Evolutionary conservation across 805 yeast species (phyloP).

Genomic region (Candida gorgasii): DNA sequence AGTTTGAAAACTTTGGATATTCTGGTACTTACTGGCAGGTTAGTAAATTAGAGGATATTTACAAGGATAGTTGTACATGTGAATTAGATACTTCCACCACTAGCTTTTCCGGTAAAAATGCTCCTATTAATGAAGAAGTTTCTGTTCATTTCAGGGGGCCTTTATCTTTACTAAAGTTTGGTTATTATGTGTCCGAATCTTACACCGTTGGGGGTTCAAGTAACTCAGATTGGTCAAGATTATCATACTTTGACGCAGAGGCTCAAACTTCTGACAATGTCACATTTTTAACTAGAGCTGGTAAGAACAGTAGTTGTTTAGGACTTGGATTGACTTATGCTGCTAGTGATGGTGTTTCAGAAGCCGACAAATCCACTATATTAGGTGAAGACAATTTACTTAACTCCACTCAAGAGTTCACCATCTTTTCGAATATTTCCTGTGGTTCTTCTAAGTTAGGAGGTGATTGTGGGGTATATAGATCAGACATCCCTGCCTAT

Average conservation of each 20-base stretch:
- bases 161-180: conserved; percentile 58
- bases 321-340: conserved; percentile 71
- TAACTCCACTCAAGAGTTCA: conserved; percentile 58
- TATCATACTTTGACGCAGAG: conserved; percentile 57
- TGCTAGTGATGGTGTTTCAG: conserved; percentile 52
- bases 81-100: conserved; percentile 36
- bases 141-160: conserved; percentile 85
- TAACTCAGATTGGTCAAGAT: conserved; percentile 56
- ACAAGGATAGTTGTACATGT: conserved; percentile 46
- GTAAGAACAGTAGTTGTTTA: conserved; percentile 59
- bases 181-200: conserved; percentile 52
- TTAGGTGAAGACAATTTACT: conserved; percentile 51
- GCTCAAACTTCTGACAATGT: conserved; percentile 57
- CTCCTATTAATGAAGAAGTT: conserved; percentile 68
- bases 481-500: conserved; percentile 71
- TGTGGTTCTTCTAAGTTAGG: conserved; percentile 56
- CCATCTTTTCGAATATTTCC: conserved; percentile 56
- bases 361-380: conserved; percentile 48
- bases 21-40: conserved; percentile 55
- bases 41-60: conserved; percentile 39
- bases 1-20: conserved; percentile 57
- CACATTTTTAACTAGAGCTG: conserved; percentile 67
- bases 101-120: conserved; percentile 54
- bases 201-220: conserved; percentile 34
- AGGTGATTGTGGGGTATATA: conserved; percentile 73